Conservation (phyloP, 257 asterid genomes). For the Solanum lycopersicoides region DNA sequence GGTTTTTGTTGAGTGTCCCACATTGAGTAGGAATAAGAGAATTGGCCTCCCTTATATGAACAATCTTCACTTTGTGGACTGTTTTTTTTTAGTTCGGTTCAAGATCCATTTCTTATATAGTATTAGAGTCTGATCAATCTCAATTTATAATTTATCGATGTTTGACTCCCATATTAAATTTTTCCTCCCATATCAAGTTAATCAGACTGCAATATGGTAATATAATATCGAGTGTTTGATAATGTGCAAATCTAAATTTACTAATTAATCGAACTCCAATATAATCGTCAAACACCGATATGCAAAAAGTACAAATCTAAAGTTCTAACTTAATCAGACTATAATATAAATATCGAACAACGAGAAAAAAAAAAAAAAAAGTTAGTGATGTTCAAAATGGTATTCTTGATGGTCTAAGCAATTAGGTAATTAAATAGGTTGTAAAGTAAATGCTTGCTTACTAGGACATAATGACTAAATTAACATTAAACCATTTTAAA, state of each 20-base stretch:
- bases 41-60: not conserved
- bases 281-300: too few species aligned
- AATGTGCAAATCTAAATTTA: too few species aligned
- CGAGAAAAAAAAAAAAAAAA: not conserved
- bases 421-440: not conserved
- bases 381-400: not conserved
- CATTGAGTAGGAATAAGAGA: too few species aligned
- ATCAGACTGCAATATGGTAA: too few species aligned
- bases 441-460: not conserved
- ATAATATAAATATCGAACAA: too few species aligned
- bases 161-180: not conserved
- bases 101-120: not conserved
- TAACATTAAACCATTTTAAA: too few species aligned
- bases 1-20: not conserved
- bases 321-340: too few species aligned
- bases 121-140: not conserved
- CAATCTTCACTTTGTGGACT: not conserved
- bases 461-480: not conserved
- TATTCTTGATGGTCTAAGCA: not conserved
- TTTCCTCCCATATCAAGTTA: too few species aligned
- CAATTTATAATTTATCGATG: not conserved
- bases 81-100: not conserved
- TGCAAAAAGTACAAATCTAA: rapidly evolving
- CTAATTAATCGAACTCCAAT: too few species aligned
- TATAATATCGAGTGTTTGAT: too few species aligned